Percentiles rank a stretch among this genome's conserved stretches.
phyloP scores from a whole-genome alignment of 148 eudicot species.

The Rhododendron williamsianum region DNA sequence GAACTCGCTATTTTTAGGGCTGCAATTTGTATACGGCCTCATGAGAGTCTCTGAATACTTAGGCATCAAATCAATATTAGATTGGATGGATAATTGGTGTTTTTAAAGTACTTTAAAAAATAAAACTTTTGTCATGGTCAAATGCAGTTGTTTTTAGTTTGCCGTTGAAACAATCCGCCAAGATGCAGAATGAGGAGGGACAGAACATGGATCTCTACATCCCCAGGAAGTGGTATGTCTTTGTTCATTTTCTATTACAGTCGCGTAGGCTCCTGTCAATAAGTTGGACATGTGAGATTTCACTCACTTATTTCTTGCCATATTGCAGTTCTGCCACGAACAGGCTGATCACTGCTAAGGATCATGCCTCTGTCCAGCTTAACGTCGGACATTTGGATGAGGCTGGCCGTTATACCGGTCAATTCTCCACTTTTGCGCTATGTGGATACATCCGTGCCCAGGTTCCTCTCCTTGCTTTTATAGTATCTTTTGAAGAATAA shows the following conservation, averaged over 20 bases:
- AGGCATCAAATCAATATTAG: background rate
- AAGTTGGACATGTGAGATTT: background rate
- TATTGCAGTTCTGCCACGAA: conserved; percentile 62
- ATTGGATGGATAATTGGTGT: background rate
- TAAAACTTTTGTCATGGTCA: no score
- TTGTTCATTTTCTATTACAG: no score
- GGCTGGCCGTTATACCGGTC: conserved; percentile 52
- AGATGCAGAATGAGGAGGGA: background rate
- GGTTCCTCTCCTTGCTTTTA: conserved; percentile 24
- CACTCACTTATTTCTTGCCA: background rate
- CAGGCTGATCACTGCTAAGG: conserved; percentile 80
- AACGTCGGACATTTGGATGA: conserved; percentile 74
- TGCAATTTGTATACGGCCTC: background rate
- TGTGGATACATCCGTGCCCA: conserved; percentile 68
- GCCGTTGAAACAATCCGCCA: no score
- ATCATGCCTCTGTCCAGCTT: conserved; percentile 71
- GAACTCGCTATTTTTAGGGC: no score
- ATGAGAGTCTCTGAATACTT: background rate
- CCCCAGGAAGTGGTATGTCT: conserved; percentile 53
- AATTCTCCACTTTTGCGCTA: conserved; percentile 62
- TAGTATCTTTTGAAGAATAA: background rate
- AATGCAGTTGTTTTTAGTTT: no score
- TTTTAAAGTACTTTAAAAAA: no score
- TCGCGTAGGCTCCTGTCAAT: no score
- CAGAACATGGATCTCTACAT: conserved; percentile 55